A percentile compares a stretch with the other conserved stretches of the same genome.
These are phyloP conservation scores for Blastobotrys aristatus DNA, from an alignment of 1,139 yeast genomes.

Conservation along the genomic window DNA sequence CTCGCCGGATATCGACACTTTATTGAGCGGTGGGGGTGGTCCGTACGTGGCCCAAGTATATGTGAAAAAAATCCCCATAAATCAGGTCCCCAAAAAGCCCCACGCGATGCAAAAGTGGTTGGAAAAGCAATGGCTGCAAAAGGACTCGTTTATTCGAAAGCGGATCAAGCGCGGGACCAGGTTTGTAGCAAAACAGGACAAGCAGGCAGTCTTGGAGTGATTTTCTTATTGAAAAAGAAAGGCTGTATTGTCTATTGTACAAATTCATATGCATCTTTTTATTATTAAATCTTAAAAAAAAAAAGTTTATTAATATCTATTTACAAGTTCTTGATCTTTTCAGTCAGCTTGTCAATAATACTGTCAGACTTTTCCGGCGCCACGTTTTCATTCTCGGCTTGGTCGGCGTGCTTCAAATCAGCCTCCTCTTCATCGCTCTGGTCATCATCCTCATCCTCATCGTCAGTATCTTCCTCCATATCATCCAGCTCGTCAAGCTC, in stretches of 20 bases:
- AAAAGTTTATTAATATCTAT: no score
- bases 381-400: constrained; percentile 39
- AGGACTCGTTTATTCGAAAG: constrained; percentile 19
- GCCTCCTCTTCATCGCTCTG: constrained; percentile 60
- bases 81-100: constrained; percentile 46
- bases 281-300: no score
- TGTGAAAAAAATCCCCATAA: constrained; percentile 38
- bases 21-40: neutral
- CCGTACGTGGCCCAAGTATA: neutral
- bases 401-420: constrained; percentile 56
- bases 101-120: constrained; percentile 27
- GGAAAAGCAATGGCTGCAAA: constrained; percentile 26
- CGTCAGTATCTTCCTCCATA: constrained; percentile 84
- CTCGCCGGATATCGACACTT: neutral
- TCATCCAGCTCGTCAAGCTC: constrained; percentile 90
- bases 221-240: neutral
- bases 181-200: neutral
- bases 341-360: constrained; percentile 57
- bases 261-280: no score
- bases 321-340: constrained; percentile 43
- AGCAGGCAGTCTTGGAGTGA: neutral
- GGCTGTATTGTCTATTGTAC: no score
- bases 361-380: constrained; percentile 36
- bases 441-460: constrained; percentile 72
- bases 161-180: constrained; percentile 6